A percentile compares a stretch with the other conserved stretches of the same genome.
Evolutionary conservation across 2,329 filamentous ascomycete genomes (phyloP).

Genomic region (Fusarium sp.): DNA sequence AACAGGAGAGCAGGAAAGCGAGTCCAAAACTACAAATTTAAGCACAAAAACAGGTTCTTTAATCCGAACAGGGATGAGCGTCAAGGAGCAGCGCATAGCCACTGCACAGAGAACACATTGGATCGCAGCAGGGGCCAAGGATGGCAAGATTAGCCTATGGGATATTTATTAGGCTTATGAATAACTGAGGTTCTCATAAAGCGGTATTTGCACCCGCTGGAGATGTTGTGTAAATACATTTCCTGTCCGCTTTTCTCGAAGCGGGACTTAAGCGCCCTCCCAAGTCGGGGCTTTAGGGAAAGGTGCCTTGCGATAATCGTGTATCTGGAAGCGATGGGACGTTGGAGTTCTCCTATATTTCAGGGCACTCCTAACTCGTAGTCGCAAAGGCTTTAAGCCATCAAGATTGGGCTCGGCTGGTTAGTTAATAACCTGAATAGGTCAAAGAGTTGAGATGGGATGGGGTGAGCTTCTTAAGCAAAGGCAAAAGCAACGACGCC

Average conservation of each 20-base stretch:
- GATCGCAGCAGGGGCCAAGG: constrained; percentile 92
- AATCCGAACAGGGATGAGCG: constrained; percentile 49
- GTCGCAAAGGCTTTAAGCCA: neutral
- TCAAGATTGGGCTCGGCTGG: neutral
- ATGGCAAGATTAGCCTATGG: constrained; percentile 96
- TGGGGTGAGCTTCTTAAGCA: neutral
- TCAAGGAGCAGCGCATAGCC: constrained; percentile 74
- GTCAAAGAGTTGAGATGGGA: neutral
- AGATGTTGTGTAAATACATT: neutral
- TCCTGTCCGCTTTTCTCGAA: neutral
- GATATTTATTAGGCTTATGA: constrained; percentile 80
- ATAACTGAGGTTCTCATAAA: neutral
- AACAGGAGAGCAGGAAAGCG: neutral
- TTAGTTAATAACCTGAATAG: neutral
- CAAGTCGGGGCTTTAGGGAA: neutral
- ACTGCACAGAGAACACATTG: constrained; percentile 84
- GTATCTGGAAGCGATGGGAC: neutral
- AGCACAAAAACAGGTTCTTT: constrained; percentile 16
- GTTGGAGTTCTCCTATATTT: neutral
- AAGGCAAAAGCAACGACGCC: neutral
- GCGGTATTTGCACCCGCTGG: neutral
- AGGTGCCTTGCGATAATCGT: neutral
- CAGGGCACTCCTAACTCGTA: neutral
- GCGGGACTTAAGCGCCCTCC: neutral
- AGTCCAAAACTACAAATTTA: neutral